A percentile compares a stretch with the other conserved stretches of the same genome.
Evolutionary conservation across 495 filamentous ascomycete species (phyloP).

Genomic region (Xylaria castorea): DNA sequence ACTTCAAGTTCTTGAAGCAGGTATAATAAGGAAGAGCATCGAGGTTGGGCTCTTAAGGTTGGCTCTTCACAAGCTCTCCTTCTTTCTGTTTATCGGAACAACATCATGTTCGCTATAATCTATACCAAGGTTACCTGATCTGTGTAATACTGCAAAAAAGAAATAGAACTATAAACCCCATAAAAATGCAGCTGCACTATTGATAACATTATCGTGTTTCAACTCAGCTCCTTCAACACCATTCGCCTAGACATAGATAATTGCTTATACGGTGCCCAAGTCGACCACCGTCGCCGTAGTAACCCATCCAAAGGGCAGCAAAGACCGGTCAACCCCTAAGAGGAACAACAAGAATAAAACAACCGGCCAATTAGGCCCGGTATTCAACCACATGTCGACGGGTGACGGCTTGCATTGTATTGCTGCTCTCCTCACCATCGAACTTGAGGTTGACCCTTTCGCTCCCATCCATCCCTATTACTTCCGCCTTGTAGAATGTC

Average conservation of each 20-base stretch:
- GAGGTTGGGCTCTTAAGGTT: not conserved
- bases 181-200: not conserved
- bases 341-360: not conserved
- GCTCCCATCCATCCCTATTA: slow-evolving; percentile 70
- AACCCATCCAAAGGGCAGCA: slow-evolving; percentile 1
- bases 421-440: slow-evolving; percentile 84
- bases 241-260: not conserved
- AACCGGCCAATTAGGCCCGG: slow-evolving; percentile 50
- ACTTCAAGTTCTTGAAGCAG: not conserved
- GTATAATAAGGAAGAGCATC: not conserved
- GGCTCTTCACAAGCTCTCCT: not conserved
- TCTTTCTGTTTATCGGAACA: not conserved
- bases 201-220: not conserved
- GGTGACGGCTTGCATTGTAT: slow-evolving; percentile 78
- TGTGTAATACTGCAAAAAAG: not conserved
- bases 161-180: not conserved
- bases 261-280: not conserved
- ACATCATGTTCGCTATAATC: not conserved
- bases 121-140: not conserved
- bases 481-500: slow-evolving; percentile 96
- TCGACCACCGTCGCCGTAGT: not conserved
- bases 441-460: slow-evolving; percentile 72
- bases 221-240: slow-evolving; percentile 6
- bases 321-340: slow-evolving; percentile 30
- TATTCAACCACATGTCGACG: slow-evolving; percentile 82